A percentile compares a stretch with the other conserved stretches of the same genome.
Evolutionary conservation across 768 basidiomycete genomes (phyloP).

Genomic region (Astraeus odoratus): DNA sequence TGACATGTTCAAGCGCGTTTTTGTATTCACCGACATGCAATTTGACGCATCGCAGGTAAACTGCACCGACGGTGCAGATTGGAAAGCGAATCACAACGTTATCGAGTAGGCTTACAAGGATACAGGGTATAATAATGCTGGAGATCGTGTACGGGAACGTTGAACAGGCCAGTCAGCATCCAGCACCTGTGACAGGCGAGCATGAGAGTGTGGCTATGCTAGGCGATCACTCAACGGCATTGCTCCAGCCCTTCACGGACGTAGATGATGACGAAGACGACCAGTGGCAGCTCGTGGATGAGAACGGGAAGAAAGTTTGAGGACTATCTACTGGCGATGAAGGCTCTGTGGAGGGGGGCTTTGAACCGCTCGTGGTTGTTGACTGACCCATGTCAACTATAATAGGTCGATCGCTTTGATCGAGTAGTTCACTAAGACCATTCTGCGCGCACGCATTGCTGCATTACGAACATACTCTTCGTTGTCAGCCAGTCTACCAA

Average conservation of each 20-base stretch:
- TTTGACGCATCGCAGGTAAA: constrained; percentile 38
- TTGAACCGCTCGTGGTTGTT: constrained; percentile 48
- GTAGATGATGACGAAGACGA: constrained; percentile 32
- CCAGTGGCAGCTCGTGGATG: constrained; percentile 32
- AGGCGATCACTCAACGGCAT: constrained; percentile 60
- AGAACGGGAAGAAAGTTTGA: constrained; percentile 22
- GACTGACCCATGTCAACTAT: no score
- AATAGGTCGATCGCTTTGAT: not conserved
- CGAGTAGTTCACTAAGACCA: constrained; percentile 76
- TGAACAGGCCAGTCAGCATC: constrained; percentile 14
- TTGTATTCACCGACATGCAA: constrained; percentile 78
- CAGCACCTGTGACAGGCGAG: constrained; percentile 45
- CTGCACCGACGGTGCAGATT: constrained; percentile 19
- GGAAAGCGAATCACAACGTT: constrained; percentile 58
- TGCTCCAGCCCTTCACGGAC: constrained; percentile 71
- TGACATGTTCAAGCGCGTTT: constrained; percentile 70
- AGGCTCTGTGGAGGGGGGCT: constrained; percentile 43
- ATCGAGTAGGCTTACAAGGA: constrained; percentile 47
- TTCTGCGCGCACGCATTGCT: constrained; percentile 96
- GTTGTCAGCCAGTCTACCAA: constrained; percentile 83
- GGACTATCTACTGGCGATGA: constrained; percentile 44
- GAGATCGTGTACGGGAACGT: constrained; percentile 73
- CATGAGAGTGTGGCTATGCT: constrained; percentile 59
- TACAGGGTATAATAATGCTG: constrained; percentile 66
- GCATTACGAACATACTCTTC: constrained; percentile 97